Percentiles rank a stretch among this genome's conserved stretches.
These are phyloP conservation scores for Coffea canephora DNA, from an alignment of 257 asterid genomes.

Conservation along the genomic window DNA sequence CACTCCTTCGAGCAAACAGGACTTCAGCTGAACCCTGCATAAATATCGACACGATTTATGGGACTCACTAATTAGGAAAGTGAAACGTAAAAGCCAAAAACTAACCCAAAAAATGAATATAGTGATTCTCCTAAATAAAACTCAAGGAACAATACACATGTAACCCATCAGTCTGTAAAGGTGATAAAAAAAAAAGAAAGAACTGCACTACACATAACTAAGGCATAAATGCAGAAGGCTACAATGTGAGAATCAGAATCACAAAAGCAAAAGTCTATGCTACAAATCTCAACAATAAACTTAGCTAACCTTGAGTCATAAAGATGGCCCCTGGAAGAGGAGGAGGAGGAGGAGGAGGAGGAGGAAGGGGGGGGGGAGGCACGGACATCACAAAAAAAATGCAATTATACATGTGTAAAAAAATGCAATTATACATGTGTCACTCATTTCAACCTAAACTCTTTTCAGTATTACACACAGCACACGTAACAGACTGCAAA, in stretches of 20 bases:
- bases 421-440: too few relatives aligned
- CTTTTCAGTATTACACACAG: background rate
- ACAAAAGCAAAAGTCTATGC: background rate
- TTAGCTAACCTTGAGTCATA: background rate
- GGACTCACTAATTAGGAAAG: background rate
- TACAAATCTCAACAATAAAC: too few relatives aligned
- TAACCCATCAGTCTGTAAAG: background rate
- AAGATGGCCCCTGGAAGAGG: too few relatives aligned
- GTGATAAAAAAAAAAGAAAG: too few relatives aligned
- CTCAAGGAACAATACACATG: too few relatives aligned
- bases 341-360: too few relatives aligned
- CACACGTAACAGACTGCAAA: background rate
- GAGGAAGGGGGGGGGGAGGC: background rate
- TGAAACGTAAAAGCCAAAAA: background rate
- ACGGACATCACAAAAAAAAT: too few relatives aligned
- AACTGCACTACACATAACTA: background rate
- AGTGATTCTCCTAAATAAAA: background rate
- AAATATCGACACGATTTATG: background rate
- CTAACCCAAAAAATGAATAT: background rate
- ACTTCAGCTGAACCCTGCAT: constrained; percentile 88
- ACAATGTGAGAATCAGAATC: background rate
- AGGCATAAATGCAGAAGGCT: too few relatives aligned
- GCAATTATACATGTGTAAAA: too few relatives aligned
- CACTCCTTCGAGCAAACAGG: constrained; percentile 67
- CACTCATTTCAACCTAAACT: background rate